Base-by-base conservation (phyloP, 2,329 filamentous ascomycete genomes). In the Colletotrichum sansevieriae region DNA sequence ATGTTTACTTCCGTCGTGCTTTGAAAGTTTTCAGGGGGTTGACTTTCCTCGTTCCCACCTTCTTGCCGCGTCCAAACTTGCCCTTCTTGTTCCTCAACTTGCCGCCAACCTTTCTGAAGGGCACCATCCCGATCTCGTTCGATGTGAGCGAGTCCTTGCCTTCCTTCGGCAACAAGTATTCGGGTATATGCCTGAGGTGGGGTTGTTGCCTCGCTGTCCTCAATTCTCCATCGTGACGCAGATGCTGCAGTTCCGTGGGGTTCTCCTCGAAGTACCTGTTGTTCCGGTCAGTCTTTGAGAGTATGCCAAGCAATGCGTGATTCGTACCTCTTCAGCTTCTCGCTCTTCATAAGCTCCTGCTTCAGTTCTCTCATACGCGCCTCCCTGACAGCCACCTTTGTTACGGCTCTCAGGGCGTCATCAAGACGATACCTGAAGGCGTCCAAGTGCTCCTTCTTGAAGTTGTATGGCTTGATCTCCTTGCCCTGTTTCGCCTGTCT, bases 341-440 rank as follows among this genome's bases (percentile, higher is more conserved):
- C 95, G 72, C 92, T 95, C 82, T 97, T 97, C 74, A 98, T 85
- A 12, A 99, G 85, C 79, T 98, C 96, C 78, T 95, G 90, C 62
- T 93, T 88, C 65, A 99, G 86, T 80, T 99, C 95, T 68, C 93
- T 89, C 10, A 93, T 92, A 57, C 96, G 88, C 3, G 96, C 95
- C 83, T 98, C 95, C 72, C 95, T 92, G 51, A 99, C 89, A 0
- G 95, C 92, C 29, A 97, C 92, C 67, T 92, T 90, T 10, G 96
- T 99, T 2, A 99, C 94, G 0, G 94, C 91, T 71, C 95, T 89
- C 46, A 99, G 83, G 0, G 95, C 96, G 78, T 98, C 96, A 61
- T 93, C 92, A 88, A 97, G 94, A 73, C 96, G 91, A 81, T 99
- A 99, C 20, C 95, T 88, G 84, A 99, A 98, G 3, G 93, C 92